Evolutionary conservation across 768 basidiomycete species (phyloP), one percentile per base, ranked within the genome.

Genomic region (Suillus discolor): DNA sequence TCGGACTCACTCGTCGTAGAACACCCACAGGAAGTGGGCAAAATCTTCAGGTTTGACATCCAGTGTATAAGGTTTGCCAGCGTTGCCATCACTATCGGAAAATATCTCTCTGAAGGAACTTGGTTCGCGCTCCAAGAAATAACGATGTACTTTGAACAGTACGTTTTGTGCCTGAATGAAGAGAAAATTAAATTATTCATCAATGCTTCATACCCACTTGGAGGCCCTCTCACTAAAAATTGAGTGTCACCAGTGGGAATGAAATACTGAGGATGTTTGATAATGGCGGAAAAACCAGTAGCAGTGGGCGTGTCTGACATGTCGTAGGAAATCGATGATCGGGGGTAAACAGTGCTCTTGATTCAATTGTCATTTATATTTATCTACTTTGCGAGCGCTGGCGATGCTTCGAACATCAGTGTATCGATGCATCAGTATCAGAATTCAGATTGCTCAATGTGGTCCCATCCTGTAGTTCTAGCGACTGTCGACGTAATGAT

Each of bases 1-100:
- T 81, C 80, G 47, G 2, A 71, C 82, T 69, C 67, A 86, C 84
- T 81, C 80, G 47, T 87, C 85, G 61, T 88, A 88, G 70, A 86
- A 87, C 0, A 87, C 80, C 81, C 85, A 87, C 0, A 87, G 71
- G 0, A 88, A 80, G 0, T 72, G 73, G 1, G 81, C 80, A 62
- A 88, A 87, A 0, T 84, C 79, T 0, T 73, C 65, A 0, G 76
- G 67, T 0, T 72, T 76, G 2, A 82, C 77, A 3, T 81, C 70
- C 2, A 62, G 23, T 2, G 68, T 73, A 0, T 65, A 73, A 0
- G 70, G 73, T 6, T 65, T 62, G 0, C n/a, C n/a, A n/a, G 60
- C 38, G 0, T 25, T 38, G 0, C 66, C 67, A 6, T 34, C 54
- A 0, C 34, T 60, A 3, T 66, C 51, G n/a, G 69, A 62, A 49